Base-by-base conservation (phyloP, 164 flowering plant species). In the Stephania japonica region DNA sequence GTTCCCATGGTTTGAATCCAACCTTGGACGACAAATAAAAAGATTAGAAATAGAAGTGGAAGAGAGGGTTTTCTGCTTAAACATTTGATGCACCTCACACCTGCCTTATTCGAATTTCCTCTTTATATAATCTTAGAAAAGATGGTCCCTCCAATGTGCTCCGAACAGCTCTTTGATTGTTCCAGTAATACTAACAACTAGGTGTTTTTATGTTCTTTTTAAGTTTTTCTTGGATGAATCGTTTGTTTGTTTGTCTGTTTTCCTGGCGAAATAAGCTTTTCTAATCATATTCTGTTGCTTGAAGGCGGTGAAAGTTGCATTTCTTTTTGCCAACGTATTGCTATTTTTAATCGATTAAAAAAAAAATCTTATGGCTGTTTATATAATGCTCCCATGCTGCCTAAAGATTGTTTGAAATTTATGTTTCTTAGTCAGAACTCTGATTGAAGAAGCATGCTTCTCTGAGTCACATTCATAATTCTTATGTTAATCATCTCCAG, bases 401-500 rank as follows among this genome's bases (percentile, higher is more conserved):
- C 4, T 72, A 19, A 23, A 9, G 8, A 11, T 7, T 25, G 5
- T 18, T 42, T 6, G 18, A 0, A 32, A 10, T 65, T 24, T 25
- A 72, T 43, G 61, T 72, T 18, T 41, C 6, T 25, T n/a, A 65
- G n/a, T 16, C 21, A 2, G 24, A 21, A 8, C 6, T 19, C 64
- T 59, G 64, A 16, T 14, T 43, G 27, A 59, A 24, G 23, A 4
- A 59, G n/a, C n/a, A n/a, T 26, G 26, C 26, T 24, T 59, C 44
- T 67, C 3, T 12, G 10, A 59, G 41, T 13, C 75, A 64, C 11
- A 13, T 66, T 75, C 49, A 75, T 81, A 74, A 78, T 75, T 70
- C 70, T 23, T 70, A 27, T 64, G 12, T 23, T 25, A 75, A 75
- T 42, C 70, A 2, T 78, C 13, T 69, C 26, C 88, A 93, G 97